phyloP scores from a whole-genome alignment of 2,329 filamentous ascomycete species.

The Emergomyces africanus region DNA sequence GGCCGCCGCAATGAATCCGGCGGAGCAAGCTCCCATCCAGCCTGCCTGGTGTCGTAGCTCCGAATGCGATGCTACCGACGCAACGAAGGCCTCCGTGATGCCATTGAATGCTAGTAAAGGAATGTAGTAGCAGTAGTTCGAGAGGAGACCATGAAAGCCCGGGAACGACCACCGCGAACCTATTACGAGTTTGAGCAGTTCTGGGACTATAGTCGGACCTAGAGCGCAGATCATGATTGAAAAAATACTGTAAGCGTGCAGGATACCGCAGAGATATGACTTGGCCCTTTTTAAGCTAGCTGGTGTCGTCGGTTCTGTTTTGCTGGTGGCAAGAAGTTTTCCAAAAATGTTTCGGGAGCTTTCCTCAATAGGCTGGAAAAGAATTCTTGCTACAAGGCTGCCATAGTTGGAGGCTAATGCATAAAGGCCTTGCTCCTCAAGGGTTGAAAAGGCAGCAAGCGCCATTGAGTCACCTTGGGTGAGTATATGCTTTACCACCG shows the following conservation, averaged over 20 bases:
- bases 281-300: constrained; percentile 18
- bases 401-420: constrained; percentile 92
- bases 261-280: constrained; percentile 34
- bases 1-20: constrained; percentile 59
- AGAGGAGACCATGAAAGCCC: constrained; percentile 60
- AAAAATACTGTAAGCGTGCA: constrained; percentile 63
- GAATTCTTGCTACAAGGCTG: constrained; percentile 69
- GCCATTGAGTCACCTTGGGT: constrained; percentile 91
- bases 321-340: constrained; percentile 48
- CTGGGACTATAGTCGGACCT: constrained; percentile 62
- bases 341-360: constrained; percentile 84
- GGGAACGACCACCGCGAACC: constrained; percentile 63
- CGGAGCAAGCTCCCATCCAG: constrained; percentile 76
- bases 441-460: constrained; percentile 61
- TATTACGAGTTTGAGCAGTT: constrained; percentile 61
- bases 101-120: constrained; percentile 87
- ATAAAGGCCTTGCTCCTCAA: constrained; percentile 79
- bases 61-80: constrained; percentile 63
- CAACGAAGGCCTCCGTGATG: constrained; percentile 82
- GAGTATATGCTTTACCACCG: constrained; percentile 78
- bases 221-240: constrained; percentile 55
- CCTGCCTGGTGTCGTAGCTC: constrained; percentile 65
- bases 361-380: constrained; percentile 94
- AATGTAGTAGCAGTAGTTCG: constrained; percentile 81
- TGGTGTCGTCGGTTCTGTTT: constrained; percentile 10